A percentile compares a stretch with the other conserved stretches of the same genome.
These are phyloP conservation scores for Davidsoniella eucalypti DNA, from an alignment of 2,329 filamentous ascomycete species.

Conservation along the genomic window DNA sequence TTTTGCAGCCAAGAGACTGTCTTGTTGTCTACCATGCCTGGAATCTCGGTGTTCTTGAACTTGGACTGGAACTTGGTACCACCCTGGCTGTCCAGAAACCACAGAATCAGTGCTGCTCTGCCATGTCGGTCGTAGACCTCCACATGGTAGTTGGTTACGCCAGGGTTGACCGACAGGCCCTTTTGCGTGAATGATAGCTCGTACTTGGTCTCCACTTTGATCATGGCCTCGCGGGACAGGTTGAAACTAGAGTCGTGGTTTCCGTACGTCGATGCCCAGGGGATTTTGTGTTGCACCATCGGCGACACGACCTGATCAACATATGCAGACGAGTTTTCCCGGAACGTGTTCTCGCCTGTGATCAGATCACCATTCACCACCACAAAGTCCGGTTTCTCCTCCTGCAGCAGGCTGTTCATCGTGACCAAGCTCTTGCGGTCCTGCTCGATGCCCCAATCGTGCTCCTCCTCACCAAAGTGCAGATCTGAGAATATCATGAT, in stretches of 20 bases:
- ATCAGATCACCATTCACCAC: constrained; percentile 58
- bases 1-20: constrained; percentile 9
- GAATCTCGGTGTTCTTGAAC: not conserved
- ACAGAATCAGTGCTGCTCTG: constrained; percentile 35
- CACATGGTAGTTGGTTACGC: constrained; percentile 32
- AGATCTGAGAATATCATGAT: constrained; percentile 50
- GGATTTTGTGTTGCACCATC: constrained; percentile 34
- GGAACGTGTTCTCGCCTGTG: constrained; percentile 45
- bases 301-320: constrained; percentile 43
- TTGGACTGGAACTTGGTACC: constrained; percentile 20
- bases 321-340: constrained; percentile 32
- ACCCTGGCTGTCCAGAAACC: constrained; percentile 56
- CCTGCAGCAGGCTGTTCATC: constrained; percentile 39
- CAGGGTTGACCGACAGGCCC: constrained; percentile 14
- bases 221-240: constrained; percentile 30
- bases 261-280: constrained; percentile 54
- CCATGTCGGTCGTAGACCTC: constrained; percentile 26
- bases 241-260: constrained; percentile 52
- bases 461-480: constrained; percentile 52
- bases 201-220: constrained; percentile 22
- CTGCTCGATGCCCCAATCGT: constrained; percentile 30
- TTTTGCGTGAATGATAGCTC: constrained; percentile 13
- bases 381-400: constrained; percentile 41
- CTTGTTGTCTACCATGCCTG: constrained; percentile 4
- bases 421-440: constrained; percentile 41